Percentiles rank a stretch among this genome's conserved stretches.
These are phyloP conservation scores for Kentomonas sorsogonicus DNA, from an alignment of 208 protist genomes.

Conservation along the genomic window DNA sequence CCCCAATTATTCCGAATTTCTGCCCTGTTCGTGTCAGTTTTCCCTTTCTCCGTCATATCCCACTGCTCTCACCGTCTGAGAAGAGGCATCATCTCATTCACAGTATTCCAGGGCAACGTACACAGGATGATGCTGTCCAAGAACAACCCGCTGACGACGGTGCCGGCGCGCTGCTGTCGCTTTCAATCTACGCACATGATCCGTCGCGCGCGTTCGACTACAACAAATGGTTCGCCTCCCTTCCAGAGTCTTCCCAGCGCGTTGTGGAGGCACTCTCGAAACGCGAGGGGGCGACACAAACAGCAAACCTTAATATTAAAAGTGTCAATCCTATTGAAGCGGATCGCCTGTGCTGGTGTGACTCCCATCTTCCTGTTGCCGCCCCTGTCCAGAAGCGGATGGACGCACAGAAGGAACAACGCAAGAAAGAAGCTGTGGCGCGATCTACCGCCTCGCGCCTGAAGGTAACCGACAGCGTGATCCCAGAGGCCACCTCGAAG, in stretches of 20 bases:
- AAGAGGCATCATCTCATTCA: conserved; percentile 1
- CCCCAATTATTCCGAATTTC: background rate
- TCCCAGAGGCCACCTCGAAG: background rate
- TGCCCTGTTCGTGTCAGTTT: background rate
- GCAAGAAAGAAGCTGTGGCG: conserved; percentile 4
- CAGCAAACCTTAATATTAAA: conserved; percentile 29
- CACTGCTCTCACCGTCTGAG: conserved; percentile 8
- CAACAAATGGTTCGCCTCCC: conserved; percentile 25
- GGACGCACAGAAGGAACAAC: conserved; percentile 18
- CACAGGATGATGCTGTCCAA: background rate
- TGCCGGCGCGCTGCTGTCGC: conserved; percentile 43
- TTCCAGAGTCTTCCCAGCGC: conserved; percentile 20
- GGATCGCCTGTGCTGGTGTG: conserved; percentile 49
- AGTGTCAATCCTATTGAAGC: conserved; percentile 35
- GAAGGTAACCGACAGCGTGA: background rate
- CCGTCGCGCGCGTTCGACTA: conserved; percentile 28
- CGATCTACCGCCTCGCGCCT: background rate
- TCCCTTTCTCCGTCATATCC: background rate
- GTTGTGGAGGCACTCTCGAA: conserved; percentile 19
- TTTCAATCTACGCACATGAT: conserved; percentile 66
- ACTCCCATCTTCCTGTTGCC: conserved; percentile 31
- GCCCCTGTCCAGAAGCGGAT: conserved; percentile 43
- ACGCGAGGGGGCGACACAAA: conserved; percentile 9
- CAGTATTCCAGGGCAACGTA: background rate
- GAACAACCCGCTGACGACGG: background rate